Evolutionary conservation across 1,139 yeast genomes (phyloP).

Genomic region (Diutina siamensis): DNA sequence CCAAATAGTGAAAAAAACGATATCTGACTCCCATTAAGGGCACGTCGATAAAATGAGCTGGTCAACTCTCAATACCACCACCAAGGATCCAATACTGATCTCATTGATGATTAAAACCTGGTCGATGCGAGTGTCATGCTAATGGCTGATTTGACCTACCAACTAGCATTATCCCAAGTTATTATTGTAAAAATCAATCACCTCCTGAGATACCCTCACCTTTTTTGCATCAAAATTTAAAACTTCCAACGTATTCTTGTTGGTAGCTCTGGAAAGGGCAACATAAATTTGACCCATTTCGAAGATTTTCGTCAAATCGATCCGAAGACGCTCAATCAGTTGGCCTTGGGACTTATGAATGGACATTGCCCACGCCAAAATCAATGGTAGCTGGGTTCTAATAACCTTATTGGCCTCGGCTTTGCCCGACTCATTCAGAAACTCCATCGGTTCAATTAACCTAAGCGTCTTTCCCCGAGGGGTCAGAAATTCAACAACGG

Average conservation of each 20-base stretch:
- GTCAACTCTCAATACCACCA: neutral
- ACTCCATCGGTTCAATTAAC: neutral
- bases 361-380: constrained; percentile 90
- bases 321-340: constrained; percentile 71
- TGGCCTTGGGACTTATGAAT: constrained; percentile 97
- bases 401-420: constrained; percentile 16
- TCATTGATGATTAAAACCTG: no score
- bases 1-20: no score
- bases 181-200: neutral
- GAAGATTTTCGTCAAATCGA: constrained; percentile 65
- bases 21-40: no score
- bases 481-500: neutral
- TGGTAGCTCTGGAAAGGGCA: constrained; percentile 75
- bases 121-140: neutral
- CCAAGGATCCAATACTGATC: neutral
- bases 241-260: neutral
- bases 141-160: neutral
- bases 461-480: neutral
- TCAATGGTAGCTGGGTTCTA: constrained; percentile 60
- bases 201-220: neutral
- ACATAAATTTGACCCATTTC: constrained; percentile 96
- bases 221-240: neutral
- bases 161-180: no score
- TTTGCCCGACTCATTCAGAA: neutral
- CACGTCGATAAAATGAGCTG: no score